Conservation (phyloP, 139 green algal species). For the Coccomyxa sp. region DNA sequence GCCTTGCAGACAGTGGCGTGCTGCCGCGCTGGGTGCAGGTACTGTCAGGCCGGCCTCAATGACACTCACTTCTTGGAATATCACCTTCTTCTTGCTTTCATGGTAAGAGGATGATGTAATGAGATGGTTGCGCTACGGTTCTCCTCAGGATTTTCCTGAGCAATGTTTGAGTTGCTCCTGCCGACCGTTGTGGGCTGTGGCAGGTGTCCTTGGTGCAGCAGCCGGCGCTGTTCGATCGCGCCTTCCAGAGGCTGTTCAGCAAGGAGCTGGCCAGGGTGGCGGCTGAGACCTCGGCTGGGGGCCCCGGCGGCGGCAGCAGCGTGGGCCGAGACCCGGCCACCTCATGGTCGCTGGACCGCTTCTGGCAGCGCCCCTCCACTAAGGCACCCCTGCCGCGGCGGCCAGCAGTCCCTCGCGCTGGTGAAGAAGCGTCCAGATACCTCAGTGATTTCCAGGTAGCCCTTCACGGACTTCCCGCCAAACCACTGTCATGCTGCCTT, state of each 20-base stretch:
- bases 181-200: not conserved
- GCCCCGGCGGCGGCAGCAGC: not conserved
- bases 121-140: not conserved
- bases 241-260: slow-evolving; percentile 55
- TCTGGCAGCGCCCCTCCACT: slow-evolving; percentile 32
- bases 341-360: slow-evolving; percentile 27
- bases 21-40: slow-evolving; percentile 39
- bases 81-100: too few species aligned
- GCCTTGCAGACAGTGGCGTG: slow-evolving; percentile 51
- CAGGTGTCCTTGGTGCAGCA: slow-evolving; percentile 46
- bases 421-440: slow-evolving; percentile 38
- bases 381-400: not conserved
- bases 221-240: slow-evolving; percentile 62
- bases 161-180: not conserved
- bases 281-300: not conserved
- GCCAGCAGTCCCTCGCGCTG: not conserved
- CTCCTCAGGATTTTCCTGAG: not conserved
- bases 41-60: not conserved
- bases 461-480: not conserved
- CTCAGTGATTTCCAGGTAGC: slow-evolving; percentile 53
- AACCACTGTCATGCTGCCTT: not conserved
- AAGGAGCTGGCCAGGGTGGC: slow-evolving; percentile 15
- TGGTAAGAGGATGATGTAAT: not conserved
- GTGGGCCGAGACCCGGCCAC: slow-evolving; percentile 7
- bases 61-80: too few species aligned